Evolutionary conservation across 1,284 basidiomycete species (phyloP), one percentile per base, ranked within the genome.

Genomic region (Austropuccinia psidii): DNA sequence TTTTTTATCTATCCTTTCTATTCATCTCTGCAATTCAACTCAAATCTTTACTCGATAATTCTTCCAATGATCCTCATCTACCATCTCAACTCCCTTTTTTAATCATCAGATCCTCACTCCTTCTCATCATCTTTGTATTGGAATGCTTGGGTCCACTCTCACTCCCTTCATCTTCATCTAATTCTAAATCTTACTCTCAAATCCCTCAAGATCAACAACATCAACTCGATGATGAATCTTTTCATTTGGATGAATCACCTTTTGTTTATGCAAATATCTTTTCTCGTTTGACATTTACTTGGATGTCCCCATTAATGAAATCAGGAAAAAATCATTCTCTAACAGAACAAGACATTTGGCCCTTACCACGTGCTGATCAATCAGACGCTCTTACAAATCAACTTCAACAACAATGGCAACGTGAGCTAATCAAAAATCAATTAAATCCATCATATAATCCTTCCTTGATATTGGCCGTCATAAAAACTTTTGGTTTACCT

Each of bases 1-100:
- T 95, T 64, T 93, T 91, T 81, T 95, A 90, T 89, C 90, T 93
- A 0, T 65, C 85, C 3, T 91, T 93, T 77, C 72, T 86, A 11
- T 35, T 85, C 24, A 82, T 83, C 0, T 78, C 86, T 0, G 78
- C 83, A 4, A 80, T 91, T 29, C 87, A 88, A 84, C 82, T 87
- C 0, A 85, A 90, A 4, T 90, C 91, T 0, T 64, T 69, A 41
- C 79, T 84, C 50, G 77, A 85, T 37, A 75, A 80, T 19, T 74
- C 76, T 2, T n/a, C n/a, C n/a, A n/a, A n/a, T n/a, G 77, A 76
- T 13, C 79, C 80, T 27, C 77, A 80, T 0, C 75, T 79, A 0
- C 79, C 81, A 1, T 74, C 83, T 4, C 76, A 86, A 11, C 78
- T 87, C 43, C 77, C 81, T 6, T 77, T 89, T 37, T 86, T 85